Percentiles rank a stretch among this genome's conserved stretches.
These are phyloP conservation scores for Suhomyces guaymorum DNA, from an alignment of 1,139 yeast species.

Conservation along the genomic window DNA sequence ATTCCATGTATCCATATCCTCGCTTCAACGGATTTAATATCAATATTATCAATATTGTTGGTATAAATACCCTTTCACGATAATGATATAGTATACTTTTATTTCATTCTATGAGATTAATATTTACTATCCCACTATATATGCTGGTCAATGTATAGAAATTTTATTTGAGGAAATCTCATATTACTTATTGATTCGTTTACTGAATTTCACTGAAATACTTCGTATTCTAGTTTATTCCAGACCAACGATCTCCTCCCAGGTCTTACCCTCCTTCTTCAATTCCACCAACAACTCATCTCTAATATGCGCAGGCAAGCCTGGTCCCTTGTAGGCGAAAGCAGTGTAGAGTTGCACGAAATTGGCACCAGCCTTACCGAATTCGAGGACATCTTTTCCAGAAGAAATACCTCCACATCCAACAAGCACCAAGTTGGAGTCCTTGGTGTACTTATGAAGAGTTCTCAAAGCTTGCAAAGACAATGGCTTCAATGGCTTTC, in stretches of 20 bases:
- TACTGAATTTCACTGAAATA: too few relatives aligned
- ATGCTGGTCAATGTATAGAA: too few relatives aligned
- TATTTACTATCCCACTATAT: too few relatives aligned
- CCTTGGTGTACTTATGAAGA: constrained; percentile 76
- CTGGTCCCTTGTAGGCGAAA: constrained; percentile 92
- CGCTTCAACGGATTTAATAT: too few relatives aligned
- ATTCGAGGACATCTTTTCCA: constrained; percentile 88
- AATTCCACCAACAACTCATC: constrained; percentile 71
- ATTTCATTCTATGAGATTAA: too few relatives aligned
- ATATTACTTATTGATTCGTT: too few relatives aligned
- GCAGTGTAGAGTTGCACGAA: constrained; percentile 85
- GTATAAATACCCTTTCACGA: too few relatives aligned
- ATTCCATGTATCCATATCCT: too few relatives aligned
- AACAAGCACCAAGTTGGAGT: constrained; percentile 66
- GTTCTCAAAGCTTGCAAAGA: constrained; percentile 69
- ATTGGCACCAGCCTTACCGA: constrained; percentile 91
- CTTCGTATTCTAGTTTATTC: too few relatives aligned
- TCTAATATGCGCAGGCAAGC: constrained; percentile 74
- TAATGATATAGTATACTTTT: too few relatives aligned
- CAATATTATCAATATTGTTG: too few relatives aligned
- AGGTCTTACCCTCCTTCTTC: constrained; percentile 72
- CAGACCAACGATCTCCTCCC: constrained; percentile 73
- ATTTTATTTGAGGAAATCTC: too few relatives aligned
- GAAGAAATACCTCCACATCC: constrained; percentile 93
- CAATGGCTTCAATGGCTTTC: constrained; percentile 84